Percentiles rank a stretch among this genome's conserved stretches.
Evolutionary conservation across 73 alveolate species (phyloP).

Genomic region (Urostyla sp.): DNA sequence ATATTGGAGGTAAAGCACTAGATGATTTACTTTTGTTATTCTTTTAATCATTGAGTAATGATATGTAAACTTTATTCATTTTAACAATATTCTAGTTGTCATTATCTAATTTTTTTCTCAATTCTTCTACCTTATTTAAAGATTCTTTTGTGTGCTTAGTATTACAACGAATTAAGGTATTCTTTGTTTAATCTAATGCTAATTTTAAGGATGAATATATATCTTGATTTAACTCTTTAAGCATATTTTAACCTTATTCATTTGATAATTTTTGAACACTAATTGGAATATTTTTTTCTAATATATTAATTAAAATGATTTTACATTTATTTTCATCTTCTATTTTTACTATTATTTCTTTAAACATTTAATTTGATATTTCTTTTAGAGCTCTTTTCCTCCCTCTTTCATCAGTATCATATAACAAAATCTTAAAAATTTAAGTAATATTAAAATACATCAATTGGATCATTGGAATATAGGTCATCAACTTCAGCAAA

Average conservation of each 20-base stretch:
- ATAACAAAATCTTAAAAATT: constrained; percentile 14
- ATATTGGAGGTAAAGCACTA: constrained; percentile 17
- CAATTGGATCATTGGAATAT: constrained; percentile 35
- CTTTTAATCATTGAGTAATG: not conserved
- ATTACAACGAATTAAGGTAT: constrained; percentile 13
- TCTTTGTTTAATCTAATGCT: constrained; percentile 27
- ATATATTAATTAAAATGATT: not conserved
- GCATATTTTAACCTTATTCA: constrained; percentile 10
- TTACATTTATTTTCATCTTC: constrained; percentile 35
- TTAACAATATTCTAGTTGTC: not conserved
- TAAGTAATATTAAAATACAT: not conserved
- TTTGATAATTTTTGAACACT: not conserved
- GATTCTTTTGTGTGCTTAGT: constrained; percentile 30
- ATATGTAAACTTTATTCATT: constrained; percentile 15
- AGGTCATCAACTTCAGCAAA: constrained; percentile 51
- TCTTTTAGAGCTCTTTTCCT: constrained; percentile 44
- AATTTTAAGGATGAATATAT: constrained; percentile 12
- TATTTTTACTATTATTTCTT: constrained; percentile 22
- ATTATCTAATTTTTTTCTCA: constrained; percentile 24
- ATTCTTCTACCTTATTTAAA: constrained; percentile 30
- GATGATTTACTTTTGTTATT: not conserved
- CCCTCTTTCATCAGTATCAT: constrained; percentile 37
- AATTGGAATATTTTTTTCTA: constrained; percentile 2
- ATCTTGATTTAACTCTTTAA: constrained; percentile 6
- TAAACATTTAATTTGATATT: constrained; percentile 29